Evolutionary conservation across 768 basidiomycete genomes (phyloP).

Genomic region (Calocera viscosa): DNA sequence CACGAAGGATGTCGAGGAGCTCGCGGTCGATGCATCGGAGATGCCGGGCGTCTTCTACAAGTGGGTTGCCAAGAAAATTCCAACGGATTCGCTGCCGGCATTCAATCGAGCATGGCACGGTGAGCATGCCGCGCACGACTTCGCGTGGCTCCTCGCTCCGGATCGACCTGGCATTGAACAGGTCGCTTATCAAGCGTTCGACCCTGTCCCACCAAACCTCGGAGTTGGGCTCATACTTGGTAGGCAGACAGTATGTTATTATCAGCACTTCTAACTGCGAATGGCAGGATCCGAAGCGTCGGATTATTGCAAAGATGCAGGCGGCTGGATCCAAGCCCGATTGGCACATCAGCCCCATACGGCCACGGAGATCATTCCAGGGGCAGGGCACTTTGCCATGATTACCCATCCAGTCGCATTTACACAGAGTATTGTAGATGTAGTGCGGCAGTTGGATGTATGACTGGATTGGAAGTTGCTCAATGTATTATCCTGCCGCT

Average conservation of each 20-base stretch:
- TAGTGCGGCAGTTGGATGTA: background rate
- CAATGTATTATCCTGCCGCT: background rate
- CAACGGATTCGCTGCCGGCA: background rate
- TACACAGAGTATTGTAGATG: background rate
- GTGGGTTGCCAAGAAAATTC: background rate
- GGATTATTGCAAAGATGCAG: conserved; percentile 1
- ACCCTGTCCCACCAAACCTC: background rate
- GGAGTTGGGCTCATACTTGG: background rate
- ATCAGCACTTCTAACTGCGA: background rate
- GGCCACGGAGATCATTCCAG: background rate
- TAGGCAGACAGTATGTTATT: background rate
- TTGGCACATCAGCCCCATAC: background rate
- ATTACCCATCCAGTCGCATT: background rate
- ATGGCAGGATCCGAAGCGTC: background rate
- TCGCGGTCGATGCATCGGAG: background rate
- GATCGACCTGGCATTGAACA: background rate
- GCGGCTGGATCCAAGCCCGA: background rate
- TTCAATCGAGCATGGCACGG: conserved; percentile 12
- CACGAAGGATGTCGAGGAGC: conserved; percentile 12
- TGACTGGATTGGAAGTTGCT: background rate
- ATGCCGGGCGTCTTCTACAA: background rate
- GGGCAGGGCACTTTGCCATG: background rate
- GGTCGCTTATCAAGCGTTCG: background rate
- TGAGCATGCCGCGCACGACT: conserved; percentile 11
- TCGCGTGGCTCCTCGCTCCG: conserved; percentile 13